Conservation (phyloP, 2,329 filamentous ascomycete genomes). For the Xenoacremonium recifei region DNA sequence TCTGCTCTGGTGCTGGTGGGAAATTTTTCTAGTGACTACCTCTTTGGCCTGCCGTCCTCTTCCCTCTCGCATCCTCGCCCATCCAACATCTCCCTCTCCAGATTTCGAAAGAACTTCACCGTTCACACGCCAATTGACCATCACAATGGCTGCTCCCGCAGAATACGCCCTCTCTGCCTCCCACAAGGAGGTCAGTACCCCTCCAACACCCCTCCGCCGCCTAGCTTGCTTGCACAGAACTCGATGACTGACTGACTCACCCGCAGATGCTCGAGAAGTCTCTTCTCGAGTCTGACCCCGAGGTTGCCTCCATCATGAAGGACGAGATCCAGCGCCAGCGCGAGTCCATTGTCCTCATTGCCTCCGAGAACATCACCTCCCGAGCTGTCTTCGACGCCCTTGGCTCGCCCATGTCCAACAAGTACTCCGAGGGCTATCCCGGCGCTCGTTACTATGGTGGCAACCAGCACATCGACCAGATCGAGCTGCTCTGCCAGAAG, state of each 20-base stretch:
- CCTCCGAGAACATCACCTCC: constrained; percentile 98
- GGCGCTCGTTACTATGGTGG: constrained; percentile 98
- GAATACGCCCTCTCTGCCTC: constrained; percentile 53
- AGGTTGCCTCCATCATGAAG: constrained; percentile 97
- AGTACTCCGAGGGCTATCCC: constrained; percentile 98
- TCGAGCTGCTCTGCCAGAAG: constrained; percentile 92
- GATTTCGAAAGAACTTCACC: too few species aligned
- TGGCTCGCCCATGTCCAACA: constrained; percentile 94
- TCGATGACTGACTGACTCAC: constrained; percentile 15
- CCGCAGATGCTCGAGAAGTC: constrained; percentile 90
- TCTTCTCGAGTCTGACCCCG: constrained; percentile 85
- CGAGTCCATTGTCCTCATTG: constrained; percentile 98
- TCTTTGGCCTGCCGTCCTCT: constrained; percentile 13
- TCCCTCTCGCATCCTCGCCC: constrained; percentile 5
- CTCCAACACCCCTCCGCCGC: neutral
- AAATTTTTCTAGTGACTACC: constrained; percentile 21
- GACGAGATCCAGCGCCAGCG: constrained; percentile 94
- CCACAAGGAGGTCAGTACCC: constrained; percentile 51
- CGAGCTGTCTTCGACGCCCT: constrained; percentile 97
- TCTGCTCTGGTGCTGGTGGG: neutral
- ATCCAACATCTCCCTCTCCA: neutral
- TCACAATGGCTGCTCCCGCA: constrained; percentile 41
- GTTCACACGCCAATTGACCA: constrained; percentile 7
- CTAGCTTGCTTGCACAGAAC: neutral
- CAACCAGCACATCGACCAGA: constrained; percentile 97